A percentile compares a stretch with the other conserved stretches of the same genome.
These are phyloP conservation scores for Silene conica DNA, from an alignment of 148 eudicot species.

Conservation along the genomic window DNA sequence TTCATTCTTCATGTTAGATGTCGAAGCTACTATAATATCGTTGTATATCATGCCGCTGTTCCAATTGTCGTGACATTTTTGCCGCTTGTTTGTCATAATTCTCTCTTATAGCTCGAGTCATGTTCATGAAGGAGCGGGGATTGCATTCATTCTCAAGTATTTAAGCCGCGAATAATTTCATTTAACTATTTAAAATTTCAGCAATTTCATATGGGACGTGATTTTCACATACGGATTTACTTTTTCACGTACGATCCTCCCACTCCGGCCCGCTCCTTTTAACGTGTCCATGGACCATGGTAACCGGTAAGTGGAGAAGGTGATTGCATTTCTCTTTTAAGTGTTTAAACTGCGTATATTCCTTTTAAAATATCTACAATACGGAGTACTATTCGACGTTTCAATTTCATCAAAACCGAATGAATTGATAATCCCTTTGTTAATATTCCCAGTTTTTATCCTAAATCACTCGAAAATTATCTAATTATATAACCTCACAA, in stretches of 20 bases:
- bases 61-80: background rate
- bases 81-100: background rate
- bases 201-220: background rate
- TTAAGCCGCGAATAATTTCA: too few species aligned
- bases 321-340: too few species aligned
- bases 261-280: too few species aligned
- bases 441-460: background rate
- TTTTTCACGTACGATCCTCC: too few species aligned
- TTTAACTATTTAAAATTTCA: too few species aligned
- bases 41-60: background rate
- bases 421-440: background rate
- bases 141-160: too few species aligned
- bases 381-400: background rate
- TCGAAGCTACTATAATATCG: background rate
- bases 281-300: too few species aligned
- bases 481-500: too few species aligned
- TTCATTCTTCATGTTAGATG: background rate
- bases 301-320: too few species aligned
- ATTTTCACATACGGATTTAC: too few species aligned
- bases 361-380: too few species aligned
- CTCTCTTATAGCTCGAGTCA: background rate
- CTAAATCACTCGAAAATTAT: background rate
- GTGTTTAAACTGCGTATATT: too few species aligned
- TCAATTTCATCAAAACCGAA: background rate
- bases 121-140: background rate